Evolutionary conservation across 2,329 filamentous ascomycete genomes (phyloP).

Genomic region (Tolypocladium capitatum): DNA sequence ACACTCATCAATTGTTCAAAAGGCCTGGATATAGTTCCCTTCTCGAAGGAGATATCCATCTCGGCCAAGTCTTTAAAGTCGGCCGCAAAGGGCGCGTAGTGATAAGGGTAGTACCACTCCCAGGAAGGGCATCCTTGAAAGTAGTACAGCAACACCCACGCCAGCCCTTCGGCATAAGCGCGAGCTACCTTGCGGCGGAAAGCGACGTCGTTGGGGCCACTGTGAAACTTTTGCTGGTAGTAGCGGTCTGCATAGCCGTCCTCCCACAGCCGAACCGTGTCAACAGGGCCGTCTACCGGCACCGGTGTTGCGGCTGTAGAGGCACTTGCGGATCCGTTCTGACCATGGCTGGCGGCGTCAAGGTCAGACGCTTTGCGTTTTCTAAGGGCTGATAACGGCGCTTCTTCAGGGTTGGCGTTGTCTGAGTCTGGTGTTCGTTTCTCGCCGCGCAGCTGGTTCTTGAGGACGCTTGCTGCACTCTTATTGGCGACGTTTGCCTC

Average conservation of each 20-base stretch:
- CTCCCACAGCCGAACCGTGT: slow-evolving; percentile 87
- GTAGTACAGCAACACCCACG: slow-evolving; percentile 94
- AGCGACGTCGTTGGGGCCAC: slow-evolving; percentile 63
- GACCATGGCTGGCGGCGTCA: slow-evolving; percentile 48
- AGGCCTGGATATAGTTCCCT: slow-evolving; percentile 73
- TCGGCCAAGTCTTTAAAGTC: slow-evolving; percentile 79
- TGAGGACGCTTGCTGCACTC: slow-evolving; percentile 80
- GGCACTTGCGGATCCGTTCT: slow-evolving; percentile 33
- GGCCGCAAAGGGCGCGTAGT: slow-evolving; percentile 93
- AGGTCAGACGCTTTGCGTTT: slow-evolving; percentile 69
- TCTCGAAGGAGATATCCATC: slow-evolving; percentile 69
- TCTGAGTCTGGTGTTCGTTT: slow-evolving; percentile 6
- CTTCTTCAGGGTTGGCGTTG: slow-evolving; percentile 14
- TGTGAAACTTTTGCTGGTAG: slow-evolving; percentile 92
- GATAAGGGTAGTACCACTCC: slow-evolving; percentile 99
- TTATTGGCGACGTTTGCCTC: slow-evolving; percentile 78
- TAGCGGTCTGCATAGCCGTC: slow-evolving; percentile 90
- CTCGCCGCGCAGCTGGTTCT: slow-evolving; percentile 55
- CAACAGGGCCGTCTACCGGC: slow-evolving; percentile 51
- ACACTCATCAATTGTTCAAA: slow-evolving; percentile 99
- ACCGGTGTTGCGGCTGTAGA: slow-evolving; percentile 32
- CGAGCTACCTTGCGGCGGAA: slow-evolving; percentile 83
- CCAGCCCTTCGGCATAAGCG: slow-evolving; percentile 87
- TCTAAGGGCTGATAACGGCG: slow-evolving; percentile 38
- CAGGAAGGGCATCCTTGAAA: slow-evolving; percentile 97